Evolutionary conservation across 768 basidiomycete species (phyloP).

Genomic region (Hypholoma fasciculare): DNA sequence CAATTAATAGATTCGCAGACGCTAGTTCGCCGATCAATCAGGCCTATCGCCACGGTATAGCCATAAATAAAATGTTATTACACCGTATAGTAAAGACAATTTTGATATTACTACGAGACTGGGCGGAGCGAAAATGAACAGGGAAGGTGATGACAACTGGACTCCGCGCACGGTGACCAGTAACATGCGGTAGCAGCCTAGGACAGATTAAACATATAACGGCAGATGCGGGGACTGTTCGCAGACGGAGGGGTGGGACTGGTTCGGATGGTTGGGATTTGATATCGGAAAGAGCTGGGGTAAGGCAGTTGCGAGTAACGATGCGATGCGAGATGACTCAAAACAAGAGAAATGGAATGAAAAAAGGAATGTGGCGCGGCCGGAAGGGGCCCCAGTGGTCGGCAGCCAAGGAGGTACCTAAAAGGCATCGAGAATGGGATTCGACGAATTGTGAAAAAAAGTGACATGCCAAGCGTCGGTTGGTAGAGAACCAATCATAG

Average conservation of each 20-base stretch:
- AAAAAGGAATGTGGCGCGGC: constrained; percentile 2
- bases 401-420: not conserved
- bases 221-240: not conserved
- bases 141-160: not conserved
- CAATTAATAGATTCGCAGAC: not conserved
- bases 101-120: not conserved
- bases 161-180: not conserved
- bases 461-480: not conserved
- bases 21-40: not conserved
- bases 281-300: constrained; percentile 5
- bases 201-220: not conserved
- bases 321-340: constrained; percentile 1
- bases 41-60: not conserved
- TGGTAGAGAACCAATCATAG: not conserved
- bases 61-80: constrained; percentile 5
- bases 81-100: constrained; percentile 6
- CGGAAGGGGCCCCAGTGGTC: not conserved
- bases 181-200: not conserved
- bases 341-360: not conserved
- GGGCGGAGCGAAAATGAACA: not conserved
- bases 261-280: not conserved
- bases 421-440: not conserved
- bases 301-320: not conserved
- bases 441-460: not conserved
- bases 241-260: not conserved